Base-by-base conservation (phyloP, 805 yeast genomes). In the Zygoascus biomembranicola region DNA sequence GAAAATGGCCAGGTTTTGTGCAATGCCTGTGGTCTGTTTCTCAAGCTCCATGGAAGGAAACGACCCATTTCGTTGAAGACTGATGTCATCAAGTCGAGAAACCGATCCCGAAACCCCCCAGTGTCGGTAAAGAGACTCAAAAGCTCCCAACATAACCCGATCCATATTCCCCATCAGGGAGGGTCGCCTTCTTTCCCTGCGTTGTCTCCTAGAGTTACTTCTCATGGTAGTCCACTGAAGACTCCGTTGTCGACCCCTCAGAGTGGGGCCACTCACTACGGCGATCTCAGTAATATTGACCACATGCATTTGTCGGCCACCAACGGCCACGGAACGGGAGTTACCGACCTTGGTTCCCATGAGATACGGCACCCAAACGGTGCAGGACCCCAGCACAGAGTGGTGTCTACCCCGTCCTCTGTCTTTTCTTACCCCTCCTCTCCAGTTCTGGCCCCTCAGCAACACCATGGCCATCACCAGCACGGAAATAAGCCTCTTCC, bases 61-160 rank as follows among this genome's bases (percentile, higher is more conserved):
- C 77, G 98, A 64, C 97, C 98, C 8, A 90, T 90, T 52, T 82
- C 92, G 32, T 74, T 90, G 63, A 90, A 90, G 67, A 88, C 97
- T 8, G 96, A 90, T 70, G 92, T 90, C 31, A 90, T 90, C 68
- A 89, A 90, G 71, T 84, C 94, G 47, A 77, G 98, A 66, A 90
- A 90, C 67, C 23, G 60, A 31, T 49, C 58, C 19, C 51, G 55
- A 45, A 55, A 56, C 46, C 49, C 49, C 45, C 46, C 56, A 16
- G 58, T 57, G 18, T 52, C 58, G 2, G 20, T 56, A 28, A 56
- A 55, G 26, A 20, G 58, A 9, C 39, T 53, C 26, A 57, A 56
- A 19, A 37, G 37, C 23, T 26, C 47, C 13, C 51, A 48, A 13
- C 31, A 16, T 5, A 20, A 44, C 23, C 35, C 52, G 23, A 47